Conservation (phyloP, 768 basidiomycete species). For the Tulasnella sp. region DNA sequence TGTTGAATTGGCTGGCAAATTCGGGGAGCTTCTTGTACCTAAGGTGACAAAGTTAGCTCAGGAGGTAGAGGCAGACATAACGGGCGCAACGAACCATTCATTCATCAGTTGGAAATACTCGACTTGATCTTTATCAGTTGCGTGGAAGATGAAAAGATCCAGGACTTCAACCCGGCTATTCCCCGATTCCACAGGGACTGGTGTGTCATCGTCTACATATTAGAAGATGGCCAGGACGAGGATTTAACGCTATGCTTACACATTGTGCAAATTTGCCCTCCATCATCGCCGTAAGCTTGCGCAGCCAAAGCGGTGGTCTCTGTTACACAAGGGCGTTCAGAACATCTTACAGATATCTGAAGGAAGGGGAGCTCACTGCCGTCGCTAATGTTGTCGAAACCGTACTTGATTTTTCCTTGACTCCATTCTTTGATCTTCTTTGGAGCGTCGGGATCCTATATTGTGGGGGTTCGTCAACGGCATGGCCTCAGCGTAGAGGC, state of each 20-base stretch:
- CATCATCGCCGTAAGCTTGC: slow-evolving; percentile 9
- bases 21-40: slow-evolving; percentile 14
- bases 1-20: not conserved
- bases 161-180: not conserved
- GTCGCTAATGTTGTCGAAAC: slow-evolving; percentile 11
- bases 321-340: not conserved
- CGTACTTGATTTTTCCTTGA: slow-evolving; percentile 2
- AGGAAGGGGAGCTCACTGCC: not conserved
- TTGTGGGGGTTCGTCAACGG: not conserved
- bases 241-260: not conserved
- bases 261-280: slow-evolving; percentile 12
- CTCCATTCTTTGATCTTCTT: slow-evolving; percentile 30
- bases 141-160: not conserved
- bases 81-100: not conserved
- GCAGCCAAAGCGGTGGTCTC: not conserved
- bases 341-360: not conserved
- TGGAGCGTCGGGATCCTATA: slow-evolving; percentile 27
- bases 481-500: not conserved
- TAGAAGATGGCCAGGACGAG: not conserved
- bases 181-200: not conserved
- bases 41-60: not conserved
- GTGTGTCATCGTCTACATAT: not conserved
- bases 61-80: not conserved
- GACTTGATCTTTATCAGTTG: not conserved
- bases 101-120: slow-evolving; percentile 1